Conservation (phyloP, 768 basidiomycete genomes). For the Hericium erinaceus region DNA sequence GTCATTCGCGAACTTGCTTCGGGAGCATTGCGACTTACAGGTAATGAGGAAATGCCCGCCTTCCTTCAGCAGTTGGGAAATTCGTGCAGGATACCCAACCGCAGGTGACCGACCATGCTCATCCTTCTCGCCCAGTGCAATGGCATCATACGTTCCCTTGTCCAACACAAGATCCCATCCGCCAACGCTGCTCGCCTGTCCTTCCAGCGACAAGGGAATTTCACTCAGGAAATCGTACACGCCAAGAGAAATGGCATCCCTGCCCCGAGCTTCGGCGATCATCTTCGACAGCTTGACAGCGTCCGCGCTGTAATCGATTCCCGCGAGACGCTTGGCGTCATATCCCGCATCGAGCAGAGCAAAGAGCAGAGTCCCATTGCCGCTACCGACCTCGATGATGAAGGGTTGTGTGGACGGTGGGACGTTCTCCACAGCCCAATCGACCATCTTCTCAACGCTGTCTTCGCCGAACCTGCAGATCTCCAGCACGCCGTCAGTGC, state of each 20-base stretch:
- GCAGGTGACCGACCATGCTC: slow-evolving; percentile 42
- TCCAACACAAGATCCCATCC: slow-evolving; percentile 72
- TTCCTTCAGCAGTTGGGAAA: slow-evolving; percentile 47
- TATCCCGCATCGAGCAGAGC: slow-evolving; percentile 65
- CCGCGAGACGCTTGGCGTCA: slow-evolving; percentile 37
- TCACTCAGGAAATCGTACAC: slow-evolving; percentile 58
- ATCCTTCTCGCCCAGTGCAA: slow-evolving; percentile 60
- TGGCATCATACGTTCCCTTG: slow-evolving; percentile 87
- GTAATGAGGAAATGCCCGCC: slow-evolving; percentile 73
- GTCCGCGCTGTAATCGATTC: slow-evolving; percentile 71
- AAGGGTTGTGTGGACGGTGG: slow-evolving; percentile 38
- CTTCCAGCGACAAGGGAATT: slow-evolving; percentile 30
- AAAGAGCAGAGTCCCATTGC: slow-evolving; percentile 71
- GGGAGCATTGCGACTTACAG: slow-evolving; percentile 37
- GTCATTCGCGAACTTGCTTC: neutral
- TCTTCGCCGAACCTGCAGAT: slow-evolving; percentile 67
- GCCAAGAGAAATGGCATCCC: slow-evolving; percentile 40
- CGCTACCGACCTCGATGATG: slow-evolving; percentile 71
- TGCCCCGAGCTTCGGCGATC: slow-evolving; percentile 39
- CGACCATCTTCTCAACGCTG: slow-evolving; percentile 68
- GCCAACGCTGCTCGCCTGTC: slow-evolving; percentile 14
- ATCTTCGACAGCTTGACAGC: slow-evolving; percentile 55
- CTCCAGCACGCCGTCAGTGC: neutral
- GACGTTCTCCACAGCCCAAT: slow-evolving; percentile 53
- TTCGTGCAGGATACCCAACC: slow-evolving; percentile 49